Evolutionary conservation across 2,329 filamentous ascomycete species (phyloP), one percentile per base, ranked within the genome.

Genomic region (Ophiocordyceps australis): DNA sequence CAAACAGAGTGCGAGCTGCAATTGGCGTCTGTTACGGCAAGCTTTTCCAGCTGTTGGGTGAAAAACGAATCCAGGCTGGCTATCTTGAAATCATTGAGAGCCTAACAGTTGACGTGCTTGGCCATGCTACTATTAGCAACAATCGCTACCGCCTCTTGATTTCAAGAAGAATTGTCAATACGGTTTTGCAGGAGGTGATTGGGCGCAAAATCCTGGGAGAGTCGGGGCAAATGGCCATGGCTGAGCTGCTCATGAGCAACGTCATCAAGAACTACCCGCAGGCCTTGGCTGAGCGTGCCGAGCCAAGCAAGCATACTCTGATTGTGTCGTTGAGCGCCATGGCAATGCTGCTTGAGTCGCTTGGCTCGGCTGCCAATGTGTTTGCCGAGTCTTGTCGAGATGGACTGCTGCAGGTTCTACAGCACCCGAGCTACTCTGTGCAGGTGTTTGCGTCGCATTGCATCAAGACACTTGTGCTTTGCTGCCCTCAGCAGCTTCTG

Each of bases 391-490:
- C 64, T 10, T 92, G 82, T 44, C 70, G 86, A 25, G 89, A 98
- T 46, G 78, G 78, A 4, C 56, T 98, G 17, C 58, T 95, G 20
- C 83, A 94, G 46, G 80, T 93, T 5, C 58, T 95, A 15, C 81
- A 92, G 39, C 89, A 98, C 49, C 82, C 85, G 1, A 94, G 82
- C 50, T 95, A 95, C 49, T 89, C 83, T 5, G 89, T 98, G 3
- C 89, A 98, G 43, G 73, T 95, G 4, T 78, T 89, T 40, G 75
- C 82, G 2, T 81, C 89, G 5, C 69, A 79, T 32, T 93, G 83
- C 42, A 59, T 95, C 38, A 82, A 86, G 38, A 71, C 67, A 0
- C 89, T 95, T 41, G 80, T 92, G 1, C 60, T 93, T 22, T 83
- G 83, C 10, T 94, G 83, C 38, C 89, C 89, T 5, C 80, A 92